A percentile compares a stretch with the other conserved stretches of the same genome.
Conservation (phyloP, 2,329 filamentous ascomycete species). For the Phyllosticta citribraziliensis region DNA sequence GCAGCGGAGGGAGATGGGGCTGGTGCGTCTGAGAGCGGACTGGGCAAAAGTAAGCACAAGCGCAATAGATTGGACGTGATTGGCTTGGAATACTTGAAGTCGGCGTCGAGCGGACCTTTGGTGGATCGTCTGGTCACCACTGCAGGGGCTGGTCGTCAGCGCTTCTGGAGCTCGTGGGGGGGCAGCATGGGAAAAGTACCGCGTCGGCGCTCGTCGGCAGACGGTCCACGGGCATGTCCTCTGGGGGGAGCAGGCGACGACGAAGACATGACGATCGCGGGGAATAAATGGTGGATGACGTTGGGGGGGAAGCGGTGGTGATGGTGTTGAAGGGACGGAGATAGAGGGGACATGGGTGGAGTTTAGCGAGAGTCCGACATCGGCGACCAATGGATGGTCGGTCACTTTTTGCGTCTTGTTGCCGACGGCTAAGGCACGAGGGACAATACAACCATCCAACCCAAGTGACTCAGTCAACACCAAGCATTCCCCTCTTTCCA, state of each 20-base stretch:
- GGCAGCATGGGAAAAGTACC: slow-evolving; percentile 12
- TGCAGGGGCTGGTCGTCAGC: slow-evolving; percentile 28
- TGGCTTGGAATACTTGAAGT: slow-evolving; percentile 53
- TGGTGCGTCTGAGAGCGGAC: slow-evolving; percentile 24
- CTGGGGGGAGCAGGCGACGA: slow-evolving; percentile 9
- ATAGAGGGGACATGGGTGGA: background rate
- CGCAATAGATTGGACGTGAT: slow-evolving; percentile 17
- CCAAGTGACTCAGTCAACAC: slow-evolving; percentile 4
- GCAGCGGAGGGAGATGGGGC: background rate
- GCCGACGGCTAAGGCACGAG: background rate
- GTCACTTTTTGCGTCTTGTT: background rate
- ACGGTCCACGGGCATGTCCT: slow-evolving; percentile 22
- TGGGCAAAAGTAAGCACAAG: slow-evolving; percentile 16
- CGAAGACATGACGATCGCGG: background rate
- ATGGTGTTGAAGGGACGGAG: background rate
- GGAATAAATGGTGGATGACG: background rate
- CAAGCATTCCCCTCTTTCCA: slow-evolving; percentile 5
- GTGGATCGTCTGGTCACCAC: slow-evolving; percentile 59
- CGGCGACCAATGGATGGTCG: background rate
- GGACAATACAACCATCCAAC: background rate
- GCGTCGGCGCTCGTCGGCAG: slow-evolving; percentile 23
- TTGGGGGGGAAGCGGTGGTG: background rate
- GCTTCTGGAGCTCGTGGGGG: background rate
- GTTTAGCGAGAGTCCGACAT: background rate
- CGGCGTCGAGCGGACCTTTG: slow-evolving; percentile 58